These are phyloP conservation scores for Candida mesenterica DNA, from an alignment of 1,139 yeast species.

Conservation along the genomic window DNA sequence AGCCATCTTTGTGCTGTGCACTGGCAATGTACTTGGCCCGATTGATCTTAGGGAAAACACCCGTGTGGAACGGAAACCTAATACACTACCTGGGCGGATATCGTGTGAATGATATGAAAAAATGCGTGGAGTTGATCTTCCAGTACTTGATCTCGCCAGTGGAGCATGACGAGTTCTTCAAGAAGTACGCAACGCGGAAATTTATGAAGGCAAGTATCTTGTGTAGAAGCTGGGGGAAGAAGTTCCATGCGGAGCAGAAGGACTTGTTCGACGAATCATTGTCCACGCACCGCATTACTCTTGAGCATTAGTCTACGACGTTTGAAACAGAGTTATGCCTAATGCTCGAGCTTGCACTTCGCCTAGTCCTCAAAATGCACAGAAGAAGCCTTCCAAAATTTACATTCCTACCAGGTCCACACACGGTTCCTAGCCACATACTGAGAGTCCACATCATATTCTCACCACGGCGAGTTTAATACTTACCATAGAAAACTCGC, in stretches of 20 bases:
- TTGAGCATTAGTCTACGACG: slow-evolving; percentile 11
- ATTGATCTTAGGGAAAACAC: slow-evolving; percentile 66
- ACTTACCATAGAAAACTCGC: too few species aligned
- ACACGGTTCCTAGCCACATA: too few species aligned
- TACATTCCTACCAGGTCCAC: too few species aligned
- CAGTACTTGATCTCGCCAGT: slow-evolving; percentile 83
- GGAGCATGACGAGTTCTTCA: slow-evolving; percentile 88
- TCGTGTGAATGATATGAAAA: slow-evolving; percentile 65
- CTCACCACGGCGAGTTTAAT: too few species aligned
- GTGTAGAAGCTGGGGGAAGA: slow-evolving; percentile 90
- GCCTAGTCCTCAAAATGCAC: too few species aligned
- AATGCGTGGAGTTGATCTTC: slow-evolving; percentile 70
- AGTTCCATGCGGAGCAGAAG: slow-evolving; percentile 33
- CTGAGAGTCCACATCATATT: too few species aligned
- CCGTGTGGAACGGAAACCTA: slow-evolving; percentile 79
- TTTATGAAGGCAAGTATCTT: slow-evolving; percentile 88
- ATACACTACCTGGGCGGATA: slow-evolving; percentile 94
- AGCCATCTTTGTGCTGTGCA: slow-evolving; percentile 86
- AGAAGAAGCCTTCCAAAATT: too few species aligned
- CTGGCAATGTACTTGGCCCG: slow-evolving; percentile 90
- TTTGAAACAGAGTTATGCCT: too few species aligned
- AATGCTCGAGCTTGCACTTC: too few species aligned
- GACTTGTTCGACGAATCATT: slow-evolving; percentile 19
- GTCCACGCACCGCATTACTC: slow-evolving; percentile 16
- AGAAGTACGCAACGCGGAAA: slow-evolving; percentile 87